A percentile compares a stretch with the other conserved stretches of the same genome.
These are phyloP conservation scores for Alternaria postmessia DNA, from an alignment of 2,329 filamentous ascomycete genomes.

Conservation along the genomic window DNA sequence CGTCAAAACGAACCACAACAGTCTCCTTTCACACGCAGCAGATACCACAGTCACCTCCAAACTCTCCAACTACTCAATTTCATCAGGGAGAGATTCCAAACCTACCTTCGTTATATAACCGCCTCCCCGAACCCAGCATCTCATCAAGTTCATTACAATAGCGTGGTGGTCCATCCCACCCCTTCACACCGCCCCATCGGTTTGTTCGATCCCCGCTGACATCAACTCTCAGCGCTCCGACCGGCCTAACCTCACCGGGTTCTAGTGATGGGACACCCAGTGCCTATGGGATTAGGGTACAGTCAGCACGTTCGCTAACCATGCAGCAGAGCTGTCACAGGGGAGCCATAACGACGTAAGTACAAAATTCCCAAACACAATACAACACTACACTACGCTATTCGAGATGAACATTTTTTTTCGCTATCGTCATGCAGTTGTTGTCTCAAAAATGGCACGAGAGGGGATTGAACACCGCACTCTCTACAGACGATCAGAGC, in stretches of 20 bases:
- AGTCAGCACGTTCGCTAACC: background rate
- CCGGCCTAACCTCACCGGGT: background rate
- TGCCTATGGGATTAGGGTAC: background rate
- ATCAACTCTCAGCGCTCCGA: background rate
- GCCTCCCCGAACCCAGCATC: background rate
- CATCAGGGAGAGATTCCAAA: background rate
- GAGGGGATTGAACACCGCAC: rapidly evolving
- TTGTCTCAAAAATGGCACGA: background rate
- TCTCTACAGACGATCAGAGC: background rate
- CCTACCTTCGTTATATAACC: background rate
- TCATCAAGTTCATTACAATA: constrained; percentile 2
- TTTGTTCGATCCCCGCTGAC: background rate
- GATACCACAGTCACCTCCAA: background rate
- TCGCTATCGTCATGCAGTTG: background rate
- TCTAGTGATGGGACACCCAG: background rate
- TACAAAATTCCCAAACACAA: background rate
- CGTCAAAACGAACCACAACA: background rate
- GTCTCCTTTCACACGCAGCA: background rate
- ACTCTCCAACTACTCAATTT: no score
- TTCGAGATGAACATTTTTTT: constrained; percentile 1
- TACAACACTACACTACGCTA: background rate
- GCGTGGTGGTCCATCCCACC: background rate
- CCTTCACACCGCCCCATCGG: background rate
- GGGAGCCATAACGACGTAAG: background rate
- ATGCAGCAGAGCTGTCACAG: background rate